Base-by-base conservation (phyloP, 169 alveolate species). In the Eimeria sp. region DNA sequence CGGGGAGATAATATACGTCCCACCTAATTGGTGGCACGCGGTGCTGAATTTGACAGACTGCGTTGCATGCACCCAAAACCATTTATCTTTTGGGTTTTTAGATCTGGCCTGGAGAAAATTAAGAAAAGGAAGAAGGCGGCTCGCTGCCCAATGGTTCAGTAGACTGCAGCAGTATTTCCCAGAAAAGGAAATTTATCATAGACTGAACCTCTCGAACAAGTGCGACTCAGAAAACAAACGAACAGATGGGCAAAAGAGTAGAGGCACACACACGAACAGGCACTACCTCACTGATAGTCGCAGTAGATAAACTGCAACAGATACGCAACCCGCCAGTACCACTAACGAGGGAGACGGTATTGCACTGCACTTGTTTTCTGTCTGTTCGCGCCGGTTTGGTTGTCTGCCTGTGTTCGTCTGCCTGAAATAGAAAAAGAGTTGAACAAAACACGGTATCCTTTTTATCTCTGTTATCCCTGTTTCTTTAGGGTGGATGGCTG, bases 11-110 rank as follows among this genome's bases (percentile, higher is more conserved):
- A 97, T 98, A n/a, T 98, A 92, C 96, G 98, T 98, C 7, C 99
- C 99, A 11, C 98, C 98, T 18, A 95, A 97, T 27, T 98, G 99
- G 99, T 98, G 99, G 99, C 99, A 98, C 95, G 99, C 98, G 9
- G 99, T 98, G 54, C 91, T 98, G 49, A 98, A 98, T 82, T 72
- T 98, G 45, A 90, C 97, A n/a, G 98, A 98, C 86, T 97, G 98
- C 47, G 95, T 98, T 0, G 98, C 99, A 20, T 95, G 97, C 76
- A 98, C 99, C 11, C 97, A 96, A 67, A 95, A 95, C 58, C 84
- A 72, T 67, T 95, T 89, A 0, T 89, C 96, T 47, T 78, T 73
- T 45, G 95, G 96, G n/a, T 78, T 78, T 34, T 40, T 95, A 25
- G 75, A 30, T 13, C 5, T 58, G 7, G 97, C 96, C 40, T 95